phyloP scores from a whole-genome alignment of 331 rosid species.

The Telfairia occidentalis region DNA sequence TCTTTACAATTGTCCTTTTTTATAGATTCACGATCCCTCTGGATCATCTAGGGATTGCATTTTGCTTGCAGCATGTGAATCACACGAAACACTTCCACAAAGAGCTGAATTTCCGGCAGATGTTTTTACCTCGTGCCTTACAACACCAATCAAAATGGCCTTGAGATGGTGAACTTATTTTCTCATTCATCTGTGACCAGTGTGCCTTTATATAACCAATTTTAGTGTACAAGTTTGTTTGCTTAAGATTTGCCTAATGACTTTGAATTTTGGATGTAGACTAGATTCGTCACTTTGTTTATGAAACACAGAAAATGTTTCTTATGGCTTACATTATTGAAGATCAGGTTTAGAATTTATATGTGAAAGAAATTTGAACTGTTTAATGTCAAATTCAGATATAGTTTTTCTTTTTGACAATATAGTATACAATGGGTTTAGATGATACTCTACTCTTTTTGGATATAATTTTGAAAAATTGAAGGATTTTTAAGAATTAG shows the following conservation, averaged over 20 bases:
- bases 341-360: not conserved
- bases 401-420: not conserved
- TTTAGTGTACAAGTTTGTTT: not conserved
- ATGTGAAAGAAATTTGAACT: not conserved
- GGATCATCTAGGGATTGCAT: constrained; percentile 88
- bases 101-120: constrained; percentile 99
- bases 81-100: constrained; percentile 93
- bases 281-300: not conserved
- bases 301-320: not conserved
- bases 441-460: not conserved
- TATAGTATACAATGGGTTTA: no score
- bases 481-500: not conserved
- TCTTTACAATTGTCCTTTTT: constrained; percentile 11
- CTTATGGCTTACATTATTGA: not conserved
- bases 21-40: constrained; percentile 70
- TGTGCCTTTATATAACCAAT: not conserved
- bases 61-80: constrained; percentile 94
- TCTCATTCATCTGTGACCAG: not conserved
- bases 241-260: not conserved
- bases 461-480: not conserved
- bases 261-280: not conserved
- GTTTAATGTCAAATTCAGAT: not conserved
- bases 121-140: constrained; percentile 92
- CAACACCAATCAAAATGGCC: constrained; percentile 98
- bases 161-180: constrained; percentile 70